A percentile compares a stretch with the other conserved stretches of the same genome.
These are phyloP conservation scores for Metarhizium robertsii DNA, from an alignment of 2,329 filamentous ascomycete genomes.

Conservation along the genomic window DNA sequence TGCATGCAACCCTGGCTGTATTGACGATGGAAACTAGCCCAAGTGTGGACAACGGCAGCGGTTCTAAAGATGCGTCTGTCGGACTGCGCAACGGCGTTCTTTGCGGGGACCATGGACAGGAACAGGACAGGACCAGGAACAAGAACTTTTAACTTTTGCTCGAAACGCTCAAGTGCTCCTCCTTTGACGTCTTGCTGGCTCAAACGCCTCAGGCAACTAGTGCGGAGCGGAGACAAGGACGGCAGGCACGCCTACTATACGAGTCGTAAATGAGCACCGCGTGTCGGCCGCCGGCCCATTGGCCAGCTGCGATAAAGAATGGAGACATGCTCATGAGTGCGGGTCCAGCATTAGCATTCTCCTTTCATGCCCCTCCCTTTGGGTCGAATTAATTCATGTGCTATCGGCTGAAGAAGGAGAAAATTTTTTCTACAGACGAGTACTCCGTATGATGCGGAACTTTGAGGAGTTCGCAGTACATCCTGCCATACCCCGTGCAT, in stretches of 20 bases:
- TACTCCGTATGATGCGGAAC: background rate
- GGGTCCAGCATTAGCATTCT: background rate
- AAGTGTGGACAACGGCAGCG: background rate
- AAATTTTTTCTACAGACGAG: background rate
- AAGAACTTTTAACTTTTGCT: background rate
- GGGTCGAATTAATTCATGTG: background rate
- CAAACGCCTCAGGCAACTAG: background rate
- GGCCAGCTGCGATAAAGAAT: background rate
- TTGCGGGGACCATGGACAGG: background rate
- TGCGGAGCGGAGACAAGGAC: background rate
- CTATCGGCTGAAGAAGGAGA: background rate
- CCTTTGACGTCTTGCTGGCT: background rate
- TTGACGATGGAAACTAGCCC: background rate
- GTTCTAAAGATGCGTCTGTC: background rate
- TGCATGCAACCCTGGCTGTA: background rate
- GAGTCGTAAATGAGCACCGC: background rate
- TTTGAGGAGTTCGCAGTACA: background rate
- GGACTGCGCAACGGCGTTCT: background rate
- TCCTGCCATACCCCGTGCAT: too few species aligned
- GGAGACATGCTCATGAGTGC: background rate
- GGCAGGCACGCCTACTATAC: background rate
- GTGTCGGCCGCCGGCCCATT: background rate
- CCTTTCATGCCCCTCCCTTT: background rate
- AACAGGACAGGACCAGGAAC: background rate
- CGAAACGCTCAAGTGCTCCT: background rate